phyloP scores from a whole-genome alignment of 1,284 basidiomycete species.

The Apiotrichum porosum region DNA sequence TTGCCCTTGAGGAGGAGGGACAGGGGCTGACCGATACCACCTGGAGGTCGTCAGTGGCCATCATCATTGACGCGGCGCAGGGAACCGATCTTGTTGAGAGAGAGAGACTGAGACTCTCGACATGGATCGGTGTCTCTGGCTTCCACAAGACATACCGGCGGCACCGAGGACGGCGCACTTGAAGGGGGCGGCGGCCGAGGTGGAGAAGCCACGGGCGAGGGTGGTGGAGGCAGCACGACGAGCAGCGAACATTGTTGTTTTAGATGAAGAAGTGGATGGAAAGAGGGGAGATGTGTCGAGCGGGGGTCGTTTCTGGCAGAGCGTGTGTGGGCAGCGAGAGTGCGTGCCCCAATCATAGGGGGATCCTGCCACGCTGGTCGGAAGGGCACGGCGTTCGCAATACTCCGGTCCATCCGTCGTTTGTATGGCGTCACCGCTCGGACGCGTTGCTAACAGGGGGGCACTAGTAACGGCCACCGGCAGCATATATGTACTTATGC shows the following conservation, averaged over 20 bases:
- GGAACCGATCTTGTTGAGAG: neutral
- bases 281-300: conserved; percentile 63
- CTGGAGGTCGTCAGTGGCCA: neutral
- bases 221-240: conserved; percentile 27
- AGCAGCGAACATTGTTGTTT: conserved; percentile 28
- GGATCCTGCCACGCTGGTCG: no score
- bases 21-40: conserved; percentile 76
- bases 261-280: conserved; percentile 2
- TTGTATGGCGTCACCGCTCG: no score
- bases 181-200: conserved; percentile 42
- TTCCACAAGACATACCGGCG: conserved; percentile 22
- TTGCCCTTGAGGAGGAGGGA: conserved; percentile 84
- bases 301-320: conserved; percentile 98
- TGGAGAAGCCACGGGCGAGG: conserved; percentile 44
- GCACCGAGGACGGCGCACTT: conserved; percentile 50
- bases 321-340: conserved; percentile 42
- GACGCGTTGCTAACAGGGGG: no score
- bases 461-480: no score
- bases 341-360: no score
- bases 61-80: neutral
- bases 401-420: no score
- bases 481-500: no score
- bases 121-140: neutral
- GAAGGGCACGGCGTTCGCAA: no score
- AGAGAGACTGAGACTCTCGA: neutral